Evolutionary conservation across 2,329 filamentous ascomycete genomes (phyloP).

Genomic region (Monascus ruber): DNA sequence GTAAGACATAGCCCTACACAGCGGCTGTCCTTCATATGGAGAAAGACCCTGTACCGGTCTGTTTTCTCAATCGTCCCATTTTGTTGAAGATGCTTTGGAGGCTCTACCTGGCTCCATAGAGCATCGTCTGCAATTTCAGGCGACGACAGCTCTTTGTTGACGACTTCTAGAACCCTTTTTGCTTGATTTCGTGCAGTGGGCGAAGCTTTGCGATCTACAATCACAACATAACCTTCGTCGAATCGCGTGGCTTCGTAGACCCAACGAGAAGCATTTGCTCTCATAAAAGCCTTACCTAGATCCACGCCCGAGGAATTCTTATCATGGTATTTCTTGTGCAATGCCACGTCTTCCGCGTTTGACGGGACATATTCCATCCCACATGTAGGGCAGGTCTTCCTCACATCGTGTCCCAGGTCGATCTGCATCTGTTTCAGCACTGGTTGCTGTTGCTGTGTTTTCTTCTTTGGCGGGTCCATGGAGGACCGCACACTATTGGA

Average conservation of each 20-base stretch:
- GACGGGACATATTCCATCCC: constrained; percentile 58
- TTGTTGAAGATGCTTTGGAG: constrained; percentile 26
- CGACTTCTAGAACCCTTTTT: constrained; percentile 49
- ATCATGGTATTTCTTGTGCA: constrained; percentile 55
- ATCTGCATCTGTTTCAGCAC: constrained; percentile 49
- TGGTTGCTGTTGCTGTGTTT: constrained; percentile 14
- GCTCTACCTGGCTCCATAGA: constrained; percentile 43
- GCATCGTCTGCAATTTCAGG: constrained; percentile 46
- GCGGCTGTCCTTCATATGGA: constrained; percentile 50
- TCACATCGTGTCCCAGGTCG: constrained; percentile 44
- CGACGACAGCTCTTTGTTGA: constrained; percentile 51
- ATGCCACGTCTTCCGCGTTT: constrained; percentile 46
- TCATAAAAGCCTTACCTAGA: constrained; percentile 46
- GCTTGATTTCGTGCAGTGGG: constrained; percentile 40
- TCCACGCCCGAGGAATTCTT: constrained; percentile 51
- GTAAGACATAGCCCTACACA: constrained; percentile 52
- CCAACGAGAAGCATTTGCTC: constrained; percentile 40
- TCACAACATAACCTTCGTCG: constrained; percentile 43
- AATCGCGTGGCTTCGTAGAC: constrained; percentile 41
- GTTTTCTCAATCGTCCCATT: constrained; percentile 24
- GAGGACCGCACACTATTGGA: constrained; percentile 32
- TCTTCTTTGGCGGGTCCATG: constrained; percentile 27
- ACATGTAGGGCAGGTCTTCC: constrained; percentile 48
- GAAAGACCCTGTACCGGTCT: constrained; percentile 48
- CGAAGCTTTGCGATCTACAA: constrained; percentile 45